A percentile compares a stretch with the other conserved stretches of the same genome.
Evolutionary conservation across 148 eudicot species (phyloP).

Genomic region (Amaranthus hypochondriacus): DNA sequence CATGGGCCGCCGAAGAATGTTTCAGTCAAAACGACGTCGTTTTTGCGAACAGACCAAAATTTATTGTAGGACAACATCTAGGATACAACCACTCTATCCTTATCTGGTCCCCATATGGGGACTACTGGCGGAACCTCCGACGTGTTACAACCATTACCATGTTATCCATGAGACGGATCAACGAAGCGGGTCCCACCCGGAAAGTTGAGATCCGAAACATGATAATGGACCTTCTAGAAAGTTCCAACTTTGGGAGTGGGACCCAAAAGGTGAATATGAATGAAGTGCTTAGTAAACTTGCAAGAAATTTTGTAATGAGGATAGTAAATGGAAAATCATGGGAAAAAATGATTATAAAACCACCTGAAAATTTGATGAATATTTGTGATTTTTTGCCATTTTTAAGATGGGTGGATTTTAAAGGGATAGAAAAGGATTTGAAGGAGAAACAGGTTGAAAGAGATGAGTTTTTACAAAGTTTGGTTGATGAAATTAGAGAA

Average conservation of each 20-base stretch:
- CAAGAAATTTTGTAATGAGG: slow-evolving; percentile 31
- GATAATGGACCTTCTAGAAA: slow-evolving; percentile 2
- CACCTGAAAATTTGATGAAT: slow-evolving; percentile 11
- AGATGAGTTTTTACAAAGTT: slow-evolving; percentile 31
- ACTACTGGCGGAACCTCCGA: slow-evolving; percentile 34
- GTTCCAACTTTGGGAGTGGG: not conserved
- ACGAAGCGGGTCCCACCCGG: slow-evolving; percentile 12
- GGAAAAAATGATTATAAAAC: not conserved
- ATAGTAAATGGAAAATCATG: slow-evolving; percentile 32
- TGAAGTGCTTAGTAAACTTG: slow-evolving; percentile 3
- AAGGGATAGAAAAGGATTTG: slow-evolving; percentile 37
- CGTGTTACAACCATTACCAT: slow-evolving; percentile 15
- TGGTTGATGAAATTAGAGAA: slow-evolving; percentile 33
- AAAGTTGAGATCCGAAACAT: slow-evolving; percentile 16
- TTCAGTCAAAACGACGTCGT: slow-evolving; percentile 22
- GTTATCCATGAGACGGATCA: slow-evolving; percentile 21
- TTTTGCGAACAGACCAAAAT: slow-evolving; percentile 30
- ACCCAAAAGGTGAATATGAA: slow-evolving; percentile 24
- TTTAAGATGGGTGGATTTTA: slow-evolving; percentile 44
- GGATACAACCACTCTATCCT: slow-evolving; percentile 24
- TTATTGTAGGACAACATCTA: slow-evolving; percentile 12
- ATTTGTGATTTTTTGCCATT: slow-evolving; percentile 40
- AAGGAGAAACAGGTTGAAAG: slow-evolving; percentile 22
- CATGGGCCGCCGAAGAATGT: slow-evolving; percentile 30
- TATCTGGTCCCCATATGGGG: slow-evolving; percentile 27